These are phyloP conservation scores for Ustilago nuda DNA, from an alignment of 1,284 basidiomycete genomes.

Conservation along the genomic window DNA sequence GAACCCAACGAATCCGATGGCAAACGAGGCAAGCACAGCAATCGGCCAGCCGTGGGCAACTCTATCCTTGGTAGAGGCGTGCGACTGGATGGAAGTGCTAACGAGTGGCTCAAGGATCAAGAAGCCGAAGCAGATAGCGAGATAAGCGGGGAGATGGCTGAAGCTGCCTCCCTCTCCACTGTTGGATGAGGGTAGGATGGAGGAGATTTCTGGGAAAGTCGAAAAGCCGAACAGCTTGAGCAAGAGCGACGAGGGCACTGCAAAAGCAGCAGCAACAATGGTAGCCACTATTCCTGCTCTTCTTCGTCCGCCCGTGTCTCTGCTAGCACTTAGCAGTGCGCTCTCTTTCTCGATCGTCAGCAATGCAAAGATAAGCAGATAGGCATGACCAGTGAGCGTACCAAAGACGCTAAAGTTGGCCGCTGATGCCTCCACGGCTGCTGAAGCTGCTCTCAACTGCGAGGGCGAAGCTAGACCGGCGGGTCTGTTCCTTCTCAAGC, in stretches of 20 bases:
- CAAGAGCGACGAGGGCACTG: conserved; percentile 50
- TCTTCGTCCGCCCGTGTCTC: conserved; percentile 59
- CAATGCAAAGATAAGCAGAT: conserved; percentile 57
- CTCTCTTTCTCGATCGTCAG: conserved; percentile 63
- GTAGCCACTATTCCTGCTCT: conserved; percentile 62
- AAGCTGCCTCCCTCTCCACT: not conserved
- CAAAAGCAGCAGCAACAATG: conserved; percentile 49
- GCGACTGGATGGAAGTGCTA: conserved; percentile 61
- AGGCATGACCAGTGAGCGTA: conserved; percentile 52
- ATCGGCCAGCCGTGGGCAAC: conserved; percentile 65
- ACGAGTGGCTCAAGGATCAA: conserved; percentile 64
- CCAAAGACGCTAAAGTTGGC: conserved; percentile 50
- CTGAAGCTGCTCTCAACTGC: conserved; percentile 28
- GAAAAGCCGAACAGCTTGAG: conserved; percentile 47
- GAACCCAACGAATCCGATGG: conserved; percentile 63
- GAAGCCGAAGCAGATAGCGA: conserved; percentile 57
- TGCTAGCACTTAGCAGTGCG: conserved; percentile 47
- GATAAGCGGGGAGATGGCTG: conserved; percentile 60
- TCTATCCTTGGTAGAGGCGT: conserved; percentile 56
- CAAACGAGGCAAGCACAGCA: conserved; percentile 52
- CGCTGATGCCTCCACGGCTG: conserved; percentile 37
- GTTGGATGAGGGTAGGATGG: conserved; percentile 27
- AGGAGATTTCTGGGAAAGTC: conserved; percentile 41
- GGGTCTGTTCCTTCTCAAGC: conserved; percentile 43
- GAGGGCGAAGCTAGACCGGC: conserved; percentile 51